Percentiles rank a stretch among this genome's conserved stretches.
These are phyloP conservation scores for Agrocybe chaxingu DNA, from an alignment of 768 basidiomycete genomes.

Conservation along the genomic window DNA sequence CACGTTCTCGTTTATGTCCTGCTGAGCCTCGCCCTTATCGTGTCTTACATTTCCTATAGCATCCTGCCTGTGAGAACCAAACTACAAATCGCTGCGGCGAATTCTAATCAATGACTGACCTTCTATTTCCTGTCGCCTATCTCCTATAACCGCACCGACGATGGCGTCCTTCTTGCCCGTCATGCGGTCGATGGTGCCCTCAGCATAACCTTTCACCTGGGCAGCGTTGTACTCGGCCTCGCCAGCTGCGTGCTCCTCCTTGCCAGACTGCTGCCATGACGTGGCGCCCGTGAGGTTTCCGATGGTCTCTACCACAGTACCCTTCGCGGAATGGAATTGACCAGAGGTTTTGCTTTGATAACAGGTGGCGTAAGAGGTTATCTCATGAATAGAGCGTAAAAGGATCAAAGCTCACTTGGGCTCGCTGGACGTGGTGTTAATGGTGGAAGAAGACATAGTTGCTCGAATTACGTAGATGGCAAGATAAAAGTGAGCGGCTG, in stretches of 20 bases:
- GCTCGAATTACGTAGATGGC: too few species aligned
- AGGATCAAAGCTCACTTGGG: slow-evolving; percentile 22
- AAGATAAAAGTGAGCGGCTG: too few species aligned
- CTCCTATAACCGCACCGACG: slow-evolving; percentile 50
- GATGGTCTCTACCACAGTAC: slow-evolving; percentile 33
- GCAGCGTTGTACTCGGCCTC: slow-evolving; percentile 50
- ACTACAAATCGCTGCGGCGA: neutral
- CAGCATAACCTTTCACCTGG: slow-evolving; percentile 45
- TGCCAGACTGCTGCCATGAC: slow-evolving; percentile 45
- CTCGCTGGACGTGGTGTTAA: slow-evolving; percentile 25
- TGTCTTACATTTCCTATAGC: slow-evolving; percentile 46
- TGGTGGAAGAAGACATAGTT: slow-evolving; percentile 18
- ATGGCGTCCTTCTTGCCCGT: slow-evolving; percentile 45
- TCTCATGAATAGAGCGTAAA: neutral
- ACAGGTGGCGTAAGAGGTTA: neutral
- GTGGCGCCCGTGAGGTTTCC: slow-evolving; percentile 46
- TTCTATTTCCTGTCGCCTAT: slow-evolving; percentile 38
- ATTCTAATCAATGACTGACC: slow-evolving; percentile 25
- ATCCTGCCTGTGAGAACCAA: neutral
- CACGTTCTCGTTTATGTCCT: slow-evolving; percentile 43
- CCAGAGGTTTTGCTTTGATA: slow-evolving; percentile 36
- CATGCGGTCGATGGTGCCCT: slow-evolving; percentile 44
- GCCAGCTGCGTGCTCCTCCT: slow-evolving; percentile 49
- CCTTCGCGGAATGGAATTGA: slow-evolving; percentile 42
- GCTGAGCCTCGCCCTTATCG: slow-evolving; percentile 54